Evolutionary conservation across 2,329 filamentous ascomycete genomes (phyloP), one percentile per base, ranked within the genome.

Genomic region (Verticillium isaacii): DNA sequence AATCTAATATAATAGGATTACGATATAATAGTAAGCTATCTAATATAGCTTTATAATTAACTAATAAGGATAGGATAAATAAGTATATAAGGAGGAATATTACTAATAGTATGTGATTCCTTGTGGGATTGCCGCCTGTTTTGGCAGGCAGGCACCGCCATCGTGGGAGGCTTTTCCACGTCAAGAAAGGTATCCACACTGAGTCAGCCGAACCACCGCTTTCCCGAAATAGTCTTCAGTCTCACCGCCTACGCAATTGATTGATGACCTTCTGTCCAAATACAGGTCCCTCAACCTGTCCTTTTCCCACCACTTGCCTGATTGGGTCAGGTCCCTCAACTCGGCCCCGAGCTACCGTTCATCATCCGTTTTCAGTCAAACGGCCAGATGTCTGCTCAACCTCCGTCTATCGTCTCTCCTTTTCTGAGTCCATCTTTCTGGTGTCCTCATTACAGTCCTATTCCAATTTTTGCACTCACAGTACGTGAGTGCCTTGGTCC

Each of bases 291-390:
- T 14, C 34, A 57, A 57, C 32, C 12, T 17, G 56, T 57, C 41
- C 56, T 25, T 12, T 37, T 36, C 19, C 19, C 32, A 57, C 56
- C 56, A 34, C 56, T 57, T 57, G 34, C 56, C 56, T 15, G 56
- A 57, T 57, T 57, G 56, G 36, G 23, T 57, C 32, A 57, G 56
- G 36, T 57, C 56, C 56, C 56, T 23, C 19, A 57, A 37, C 56
- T 57, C 56, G 56, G 32, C 56, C 56, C 56, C 39, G 56, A 57
- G 56, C 34, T n/a, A 37, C 56, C 34, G 36, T 58, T 58, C 57
- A 58, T 58, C 19, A 25, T 29, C 57, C 15, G 36, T 58, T 45
- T 58, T 25, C 34, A 25, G 36, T 58, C 29, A 37, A 58, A 58
- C 37, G n/a, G 29, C 39, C 57, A 34, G 36, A 58, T 32, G 19